Base-by-base conservation (phyloP, 2,329 filamentous ascomycete species). In the Epicoccum nigrum region DNA sequence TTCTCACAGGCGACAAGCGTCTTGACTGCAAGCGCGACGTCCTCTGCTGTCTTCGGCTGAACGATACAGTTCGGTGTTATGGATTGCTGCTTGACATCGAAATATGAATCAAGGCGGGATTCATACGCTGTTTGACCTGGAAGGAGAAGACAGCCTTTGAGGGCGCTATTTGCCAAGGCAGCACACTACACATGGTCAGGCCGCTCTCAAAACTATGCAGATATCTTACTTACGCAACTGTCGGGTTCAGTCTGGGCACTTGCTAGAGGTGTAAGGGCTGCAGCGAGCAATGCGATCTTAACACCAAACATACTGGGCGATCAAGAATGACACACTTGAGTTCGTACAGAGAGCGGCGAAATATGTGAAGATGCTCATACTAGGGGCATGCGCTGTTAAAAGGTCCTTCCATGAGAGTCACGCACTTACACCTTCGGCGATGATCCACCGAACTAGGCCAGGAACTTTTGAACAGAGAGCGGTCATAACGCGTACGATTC, bases 11-110 rank as follows among this genome's bases (percentile, higher is more conserved):
- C 33, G 3, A 13, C 15, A 15, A 67, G 45, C 3, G 50, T 58
- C 25, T 58, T 63, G 33, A 69, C 45, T 9, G 48, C 48, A 4
- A 52, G 34, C 1, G 63, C 41, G 8, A 69, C 64, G 11, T 67
- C 58, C 5, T 58, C 16, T 1, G 54, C 37, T 7, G 30, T 52
- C 15, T 42, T 54, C 13, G 65, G 66, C 34, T 64, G 64, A 0
- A 67, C 51, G 16, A 69, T 60, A 31, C 66, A 68, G 11, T 50
- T 56, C 11, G 65, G 66, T 8, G 38, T 56, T 7, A 66, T 30
- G 8, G 35, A 28, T 37, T 64, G 64, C 21, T 65, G 59, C 38
- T 61, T 63, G 13, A 60, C 35, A 12, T 63, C 57, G 32, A 60
- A 67, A 40, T 64, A 67, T 1, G 58, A 59, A 7, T 50, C 35